Base-by-base conservation (phyloP, 805 yeast species). In the Zygosaccharomyces rouxii region DNA sequence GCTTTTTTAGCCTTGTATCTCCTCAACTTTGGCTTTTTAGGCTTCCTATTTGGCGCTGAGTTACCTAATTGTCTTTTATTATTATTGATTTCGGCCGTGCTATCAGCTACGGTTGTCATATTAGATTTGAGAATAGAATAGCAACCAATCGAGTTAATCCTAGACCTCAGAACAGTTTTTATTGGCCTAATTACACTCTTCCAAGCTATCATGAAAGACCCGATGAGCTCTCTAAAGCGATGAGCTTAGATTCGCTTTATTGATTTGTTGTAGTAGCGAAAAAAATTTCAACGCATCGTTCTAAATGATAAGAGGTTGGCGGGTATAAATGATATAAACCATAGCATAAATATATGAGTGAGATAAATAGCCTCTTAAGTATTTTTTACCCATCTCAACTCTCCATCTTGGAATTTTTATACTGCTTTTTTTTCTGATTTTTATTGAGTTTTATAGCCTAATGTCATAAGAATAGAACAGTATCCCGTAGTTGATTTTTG, bases 1-100 rank as follows among this genome's bases (percentile, higher is more conserved):
- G 77, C 75, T 7, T 75, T 77, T 56, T 83, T 83, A 28, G 77
- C 70, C 62, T 78, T 80, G 59, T 82, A 84, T 59, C 79, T 79
- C 61, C 80, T 77, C 13, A 63, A 23, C 47, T 74, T 71, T 48
- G 66, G 63, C 56, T 69, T 71, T 47, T 68, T 69, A 23, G 57
- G 56, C 43, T 41, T 54, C 45, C 49, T 54, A 5, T 19, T 23
- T 40, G 47, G 31, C 19, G 35, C 43, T 26, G 54, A 40, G 16
- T 40, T 22, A 11, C 38, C 26, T 35, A 45, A 38, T 5, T 47
- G 37, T 31, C 54, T 47, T 30, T 51, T 51, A n/a, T 31, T 43
- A 47, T 31, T 43, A 48, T 38, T 38, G 22, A 29, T 28, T 26
- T 35, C 38, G 33, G 18, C 43, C 16, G 26, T 31, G 19, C 11